phyloP scores from a whole-genome alignment of 352 stramenopile genomes.

The Globisporangium cylindrosporum region DNA sequence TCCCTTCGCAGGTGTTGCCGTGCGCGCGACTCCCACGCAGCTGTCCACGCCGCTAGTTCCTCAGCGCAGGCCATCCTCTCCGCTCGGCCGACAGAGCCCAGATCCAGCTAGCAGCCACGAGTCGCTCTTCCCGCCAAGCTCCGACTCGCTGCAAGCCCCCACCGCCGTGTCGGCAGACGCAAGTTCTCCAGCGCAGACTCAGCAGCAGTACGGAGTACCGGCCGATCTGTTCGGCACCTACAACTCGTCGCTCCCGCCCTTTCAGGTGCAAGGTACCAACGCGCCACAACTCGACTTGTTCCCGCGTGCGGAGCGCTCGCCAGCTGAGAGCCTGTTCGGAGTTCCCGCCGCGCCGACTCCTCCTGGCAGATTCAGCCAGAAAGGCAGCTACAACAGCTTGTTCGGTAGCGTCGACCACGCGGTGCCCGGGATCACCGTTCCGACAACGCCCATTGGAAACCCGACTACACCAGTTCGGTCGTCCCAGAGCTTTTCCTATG shows the following conservation, averaged over 20 bases:
- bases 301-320: constrained; percentile 21
- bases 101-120: constrained; percentile 12
- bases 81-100: constrained; percentile 15
- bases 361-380: constrained; percentile 23
- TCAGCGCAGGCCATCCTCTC: constrained; percentile 29
- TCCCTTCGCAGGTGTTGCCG: constrained; percentile 31
- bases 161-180: background rate
- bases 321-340: constrained; percentile 41
- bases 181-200: constrained; percentile 1
- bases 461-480: constrained; percentile 20
- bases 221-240: constrained; percentile 17
- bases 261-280: constrained; percentile 27
- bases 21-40: constrained; percentile 48
- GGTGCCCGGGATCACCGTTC: constrained; percentile 1
- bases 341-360: constrained; percentile 27
- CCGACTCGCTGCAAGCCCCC: constrained; percentile 14
- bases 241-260: constrained; percentile 17
- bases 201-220: constrained; percentile 14
- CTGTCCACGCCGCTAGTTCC: constrained; percentile 56
- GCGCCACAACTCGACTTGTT: constrained; percentile 25
- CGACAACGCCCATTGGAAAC: constrained; percentile 18
- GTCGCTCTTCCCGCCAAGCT: constrained; percentile 5
- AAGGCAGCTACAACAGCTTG: constrained; percentile 36
- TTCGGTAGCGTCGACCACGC: constrained; percentile 36
- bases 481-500: constrained; percentile 49